phyloP scores from a whole-genome alignment of 139 green algal genomes.

The Haematococcus lacustris region DNA sequence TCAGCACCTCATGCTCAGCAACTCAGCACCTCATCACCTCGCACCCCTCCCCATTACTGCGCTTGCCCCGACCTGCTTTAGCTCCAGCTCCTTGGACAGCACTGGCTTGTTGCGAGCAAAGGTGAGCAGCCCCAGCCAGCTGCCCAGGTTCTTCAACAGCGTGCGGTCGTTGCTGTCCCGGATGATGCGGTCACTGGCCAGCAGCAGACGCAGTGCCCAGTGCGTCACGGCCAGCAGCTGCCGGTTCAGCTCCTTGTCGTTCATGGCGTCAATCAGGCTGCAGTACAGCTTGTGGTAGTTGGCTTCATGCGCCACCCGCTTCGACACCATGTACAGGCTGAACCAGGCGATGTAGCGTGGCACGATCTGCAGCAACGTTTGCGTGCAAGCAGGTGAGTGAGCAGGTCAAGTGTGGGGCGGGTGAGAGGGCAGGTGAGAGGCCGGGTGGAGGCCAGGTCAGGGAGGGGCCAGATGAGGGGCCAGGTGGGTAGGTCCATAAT shows the following conservation, averaged over 20 bases:
- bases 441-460: too few relatives aligned
- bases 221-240: conserved; percentile 71
- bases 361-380: too few relatives aligned
- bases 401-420: too few relatives aligned
- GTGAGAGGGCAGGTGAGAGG: too few relatives aligned
- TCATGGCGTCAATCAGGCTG: conserved; percentile 67
- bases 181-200: conserved; percentile 71
- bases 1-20: too few relatives aligned
- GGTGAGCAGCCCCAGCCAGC: conserved; percentile 89
- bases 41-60: too few relatives aligned
- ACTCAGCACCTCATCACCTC: too few relatives aligned
- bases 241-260: conserved; percentile 51
- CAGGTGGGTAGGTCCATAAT: too few relatives aligned
- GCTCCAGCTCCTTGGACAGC: conserved; percentile 45
- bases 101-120: conserved; percentile 83
- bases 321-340: too few relatives aligned
- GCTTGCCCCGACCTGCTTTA: conserved; percentile 13
- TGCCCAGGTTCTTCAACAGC: conserved; percentile 95
- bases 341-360: too few relatives aligned
- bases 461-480: too few relatives aligned
- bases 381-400: too few relatives aligned
- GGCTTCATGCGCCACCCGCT: conserved; percentile 80
- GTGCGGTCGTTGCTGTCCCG: conserved; percentile 82
- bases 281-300: conserved; percentile 94
- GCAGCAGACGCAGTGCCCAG: conserved; percentile 75